phyloP scores from a whole-genome alignment of 345 rosid genomes.

The Mercurialis annua region DNA sequence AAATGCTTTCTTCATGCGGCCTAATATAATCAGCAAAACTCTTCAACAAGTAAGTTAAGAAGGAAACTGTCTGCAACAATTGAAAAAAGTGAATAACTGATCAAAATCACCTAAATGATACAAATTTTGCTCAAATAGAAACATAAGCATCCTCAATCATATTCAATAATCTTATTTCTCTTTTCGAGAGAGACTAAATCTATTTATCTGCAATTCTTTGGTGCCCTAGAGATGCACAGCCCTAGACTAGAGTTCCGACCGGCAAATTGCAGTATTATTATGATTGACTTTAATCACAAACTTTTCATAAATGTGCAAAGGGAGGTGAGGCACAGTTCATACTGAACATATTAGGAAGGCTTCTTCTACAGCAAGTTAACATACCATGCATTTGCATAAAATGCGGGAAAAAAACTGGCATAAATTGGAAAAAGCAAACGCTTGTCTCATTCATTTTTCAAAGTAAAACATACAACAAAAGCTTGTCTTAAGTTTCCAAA shows the following conservation, averaged over 20 bases:
- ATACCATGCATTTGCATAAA: too few species aligned
- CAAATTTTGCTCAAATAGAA: neutral
- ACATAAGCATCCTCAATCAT: neutral
- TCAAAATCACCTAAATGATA: neutral
- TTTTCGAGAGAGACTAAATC: neutral
- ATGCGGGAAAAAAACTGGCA: neutral
- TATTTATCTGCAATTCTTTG: neutral
- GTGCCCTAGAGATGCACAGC: neutral
- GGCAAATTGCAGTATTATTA: neutral
- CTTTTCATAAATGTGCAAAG: neutral
- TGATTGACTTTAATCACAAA: neutral
- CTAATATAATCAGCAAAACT: slow-evolving; percentile 91
- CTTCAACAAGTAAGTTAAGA: slow-evolving; percentile 92
- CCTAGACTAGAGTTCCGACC: neutral
- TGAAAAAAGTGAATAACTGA: slow-evolving; percentile 3
- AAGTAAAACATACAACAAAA: too few species aligned
- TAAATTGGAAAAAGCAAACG: neutral
- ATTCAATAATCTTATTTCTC: neutral
- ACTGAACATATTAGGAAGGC: neutral
- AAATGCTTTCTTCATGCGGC: slow-evolving; percentile 97
- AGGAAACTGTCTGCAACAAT: slow-evolving; percentile 85
- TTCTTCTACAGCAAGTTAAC: neutral
- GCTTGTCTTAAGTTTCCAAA: neutral
- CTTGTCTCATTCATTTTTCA: too few species aligned
- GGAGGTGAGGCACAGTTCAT: neutral